These are phyloP conservation scores for Triglochin maritima DNA, from an alignment of 106 monocot genomes.

Conservation along the genomic window DNA sequence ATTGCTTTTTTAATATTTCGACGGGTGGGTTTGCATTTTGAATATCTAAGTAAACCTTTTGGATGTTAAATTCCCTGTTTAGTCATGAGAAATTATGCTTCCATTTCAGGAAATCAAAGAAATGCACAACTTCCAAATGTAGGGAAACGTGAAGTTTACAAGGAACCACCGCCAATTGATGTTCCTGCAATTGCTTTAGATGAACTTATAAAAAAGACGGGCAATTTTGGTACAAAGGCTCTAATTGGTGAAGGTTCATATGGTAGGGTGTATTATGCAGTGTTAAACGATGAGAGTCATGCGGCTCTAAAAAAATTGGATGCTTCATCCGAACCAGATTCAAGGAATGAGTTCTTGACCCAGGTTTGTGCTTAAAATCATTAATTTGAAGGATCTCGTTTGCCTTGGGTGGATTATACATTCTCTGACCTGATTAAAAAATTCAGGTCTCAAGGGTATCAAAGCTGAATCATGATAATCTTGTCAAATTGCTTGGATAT, in stretches of 20 bases:
- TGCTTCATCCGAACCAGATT: constrained; percentile 17
- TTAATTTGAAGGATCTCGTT: not conserved
- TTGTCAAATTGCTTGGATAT: constrained; percentile 15
- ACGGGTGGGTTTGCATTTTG: too few species aligned
- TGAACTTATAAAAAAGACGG: constrained; percentile 13
- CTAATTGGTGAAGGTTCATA: constrained; percentile 22
- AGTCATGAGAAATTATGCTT: too few species aligned
- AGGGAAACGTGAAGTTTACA: not conserved
- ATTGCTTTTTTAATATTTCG: too few species aligned
- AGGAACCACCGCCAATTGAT: constrained; percentile 10
- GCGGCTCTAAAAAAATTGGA: constrained; percentile 18
- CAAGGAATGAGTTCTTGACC: constrained; percentile 9
- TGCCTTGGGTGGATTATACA: too few species aligned
- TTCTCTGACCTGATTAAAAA: not conserved
- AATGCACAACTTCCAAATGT: not conserved
- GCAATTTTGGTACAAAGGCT: constrained; percentile 15
- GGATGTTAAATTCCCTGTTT: too few species aligned
- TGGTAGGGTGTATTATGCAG: constrained; percentile 18
- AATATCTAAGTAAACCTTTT: too few species aligned
- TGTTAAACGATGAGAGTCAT: not conserved
- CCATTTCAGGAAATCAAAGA: not conserved
- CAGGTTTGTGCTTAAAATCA: constrained; percentile 8
- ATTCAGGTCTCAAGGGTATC: constrained; percentile 13
- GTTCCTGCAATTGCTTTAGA: constrained; percentile 13
- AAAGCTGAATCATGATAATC: constrained; percentile 20